These are phyloP conservation scores for Elsinoe necatrix DNA, from an alignment of 2,329 filamentous ascomycete genomes.

Conservation along the genomic window DNA sequence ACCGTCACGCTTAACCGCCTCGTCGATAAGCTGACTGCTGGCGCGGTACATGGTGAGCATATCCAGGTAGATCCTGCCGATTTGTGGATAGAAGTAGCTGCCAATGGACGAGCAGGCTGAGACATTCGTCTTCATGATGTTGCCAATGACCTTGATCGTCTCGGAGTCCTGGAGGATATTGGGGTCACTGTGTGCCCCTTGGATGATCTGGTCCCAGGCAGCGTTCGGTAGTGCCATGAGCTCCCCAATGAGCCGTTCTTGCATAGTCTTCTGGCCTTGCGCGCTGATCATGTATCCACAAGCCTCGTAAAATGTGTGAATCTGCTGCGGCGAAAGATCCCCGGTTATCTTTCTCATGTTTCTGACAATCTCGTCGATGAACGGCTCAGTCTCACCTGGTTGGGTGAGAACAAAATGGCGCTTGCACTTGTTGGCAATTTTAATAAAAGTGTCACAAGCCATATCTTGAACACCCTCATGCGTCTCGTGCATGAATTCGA, in stretches of 20 bases:
- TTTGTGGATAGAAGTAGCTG: slow-evolving; percentile 95
- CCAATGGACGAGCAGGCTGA: slow-evolving; percentile 97
- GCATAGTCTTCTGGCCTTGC: slow-evolving; percentile 87
- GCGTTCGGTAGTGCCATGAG: slow-evolving; percentile 89
- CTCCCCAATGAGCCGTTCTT: slow-evolving; percentile 83
- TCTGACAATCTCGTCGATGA: slow-evolving; percentile 96
- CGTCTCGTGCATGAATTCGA: slow-evolving; percentile 99
- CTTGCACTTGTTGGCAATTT: slow-evolving; percentile 96
- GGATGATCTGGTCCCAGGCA: slow-evolving; percentile 94
- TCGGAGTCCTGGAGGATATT: slow-evolving; percentile 82
- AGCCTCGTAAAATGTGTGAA: slow-evolving; percentile 98
- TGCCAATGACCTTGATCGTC: slow-evolving; percentile 96
- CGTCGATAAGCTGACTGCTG: slow-evolving; percentile 91
- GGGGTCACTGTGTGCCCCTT: slow-evolving; percentile 74
- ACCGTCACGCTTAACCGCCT: slow-evolving; percentile 81
- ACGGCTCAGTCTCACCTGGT: slow-evolving; percentile 86
- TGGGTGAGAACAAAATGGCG: slow-evolving; percentile 95
- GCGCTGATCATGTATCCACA: slow-evolving; percentile 99
- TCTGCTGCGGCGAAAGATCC: slow-evolving; percentile 90
- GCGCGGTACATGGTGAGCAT: slow-evolving; percentile 99
- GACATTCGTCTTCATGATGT: slow-evolving; percentile 99
- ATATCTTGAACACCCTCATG: slow-evolving; percentile 99
- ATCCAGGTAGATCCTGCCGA: slow-evolving; percentile 93
- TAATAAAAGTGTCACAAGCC: slow-evolving; percentile 99
- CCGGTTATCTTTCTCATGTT: slow-evolving; percentile 94